Conservation (phyloP, 2,329 filamentous ascomycete species). For the Venturia asperata region DNA sequence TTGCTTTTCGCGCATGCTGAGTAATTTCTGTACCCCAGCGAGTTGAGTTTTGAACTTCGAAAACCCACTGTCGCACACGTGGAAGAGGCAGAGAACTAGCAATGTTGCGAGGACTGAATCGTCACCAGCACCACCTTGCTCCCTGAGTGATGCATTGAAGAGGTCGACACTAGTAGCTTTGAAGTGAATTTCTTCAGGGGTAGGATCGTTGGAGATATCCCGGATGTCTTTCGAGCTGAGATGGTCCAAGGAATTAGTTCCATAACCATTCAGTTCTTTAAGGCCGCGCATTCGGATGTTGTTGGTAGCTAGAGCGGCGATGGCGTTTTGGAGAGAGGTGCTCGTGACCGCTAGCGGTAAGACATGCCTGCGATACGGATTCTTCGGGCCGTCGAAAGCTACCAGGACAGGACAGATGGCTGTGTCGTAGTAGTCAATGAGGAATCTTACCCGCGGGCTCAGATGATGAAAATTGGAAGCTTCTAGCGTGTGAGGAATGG, state of each 20-base stretch:
- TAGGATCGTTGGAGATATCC: constrained; percentile 48
- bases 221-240: constrained; percentile 33
- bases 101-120: constrained; percentile 85
- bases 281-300: constrained; percentile 79
- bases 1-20: constrained; percentile 32
- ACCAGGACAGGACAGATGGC: constrained; percentile 89
- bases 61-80: constrained; percentile 87
- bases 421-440: constrained; percentile 90
- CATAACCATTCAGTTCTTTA: constrained; percentile 39
- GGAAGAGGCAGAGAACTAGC: constrained; percentile 81
- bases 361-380: constrained; percentile 80
- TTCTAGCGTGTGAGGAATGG: constrained; percentile 40
- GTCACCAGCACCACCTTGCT: constrained; percentile 65
- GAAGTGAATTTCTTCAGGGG: constrained; percentile 72
- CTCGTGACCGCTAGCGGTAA: constrained; percentile 70
- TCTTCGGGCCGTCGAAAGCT: constrained; percentile 76
- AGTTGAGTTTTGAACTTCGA: constrained; percentile 92
- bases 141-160: constrained; percentile 75
- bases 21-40: constrained; percentile 83
- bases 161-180: constrained; percentile 77
- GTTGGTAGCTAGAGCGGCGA: constrained; percentile 79
- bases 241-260: constrained; percentile 27
- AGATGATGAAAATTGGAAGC: constrained; percentile 52
- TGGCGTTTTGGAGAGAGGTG: constrained; percentile 73
- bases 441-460: constrained; percentile 73